These are phyloP conservation scores for Sungouiozyma ichnusensis DNA, from an alignment of 805 yeast species.

Conservation along the genomic window DNA sequence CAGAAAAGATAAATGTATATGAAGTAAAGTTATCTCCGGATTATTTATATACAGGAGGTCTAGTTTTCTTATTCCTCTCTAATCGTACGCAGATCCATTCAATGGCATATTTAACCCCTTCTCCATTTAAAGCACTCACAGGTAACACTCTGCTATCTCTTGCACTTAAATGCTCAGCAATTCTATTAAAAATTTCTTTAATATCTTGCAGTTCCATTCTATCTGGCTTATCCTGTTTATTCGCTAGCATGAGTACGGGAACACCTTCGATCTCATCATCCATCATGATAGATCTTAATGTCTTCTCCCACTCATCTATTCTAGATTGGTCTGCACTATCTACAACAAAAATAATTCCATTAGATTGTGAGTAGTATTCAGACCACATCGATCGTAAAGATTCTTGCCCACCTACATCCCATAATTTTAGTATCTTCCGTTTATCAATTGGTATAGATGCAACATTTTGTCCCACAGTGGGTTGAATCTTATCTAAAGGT, in stretches of 20 bases:
- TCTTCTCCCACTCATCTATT: constrained; percentile 70
- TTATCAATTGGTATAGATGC: constrained; percentile 34
- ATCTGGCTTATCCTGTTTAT: constrained; percentile 76
- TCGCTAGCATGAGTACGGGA: constrained; percentile 89
- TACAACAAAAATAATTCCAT: constrained; percentile 84
- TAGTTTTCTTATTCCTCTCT: constrained; percentile 33
- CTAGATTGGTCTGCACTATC: constrained; percentile 83
- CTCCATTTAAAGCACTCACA: constrained; percentile 67
- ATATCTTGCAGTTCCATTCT: constrained; percentile 68
- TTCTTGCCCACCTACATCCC: constrained; percentile 97
- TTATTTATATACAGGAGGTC: constrained; percentile 30
- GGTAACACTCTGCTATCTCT: constrained; percentile 87
- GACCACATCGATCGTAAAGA: constrained; percentile 80
- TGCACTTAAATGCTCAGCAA: constrained; percentile 78
- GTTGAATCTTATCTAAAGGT: constrained; percentile 57
- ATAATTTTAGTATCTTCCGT: constrained; percentile 50
- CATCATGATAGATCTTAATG: constrained; percentile 44
- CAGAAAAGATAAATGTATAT: too few relatives aligned
- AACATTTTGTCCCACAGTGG: constrained; percentile 92
- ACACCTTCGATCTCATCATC: constrained; percentile 61
- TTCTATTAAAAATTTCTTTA: constrained; percentile 71
- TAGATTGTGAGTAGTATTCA: constrained; percentile 74
- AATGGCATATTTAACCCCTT: constrained; percentile 76
- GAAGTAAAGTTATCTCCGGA: too few relatives aligned
- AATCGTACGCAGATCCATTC: constrained; percentile 80